Conservation (phyloP, 2,329 filamentous ascomycete species). For the Ophiocordyceps sinensis region DNA sequence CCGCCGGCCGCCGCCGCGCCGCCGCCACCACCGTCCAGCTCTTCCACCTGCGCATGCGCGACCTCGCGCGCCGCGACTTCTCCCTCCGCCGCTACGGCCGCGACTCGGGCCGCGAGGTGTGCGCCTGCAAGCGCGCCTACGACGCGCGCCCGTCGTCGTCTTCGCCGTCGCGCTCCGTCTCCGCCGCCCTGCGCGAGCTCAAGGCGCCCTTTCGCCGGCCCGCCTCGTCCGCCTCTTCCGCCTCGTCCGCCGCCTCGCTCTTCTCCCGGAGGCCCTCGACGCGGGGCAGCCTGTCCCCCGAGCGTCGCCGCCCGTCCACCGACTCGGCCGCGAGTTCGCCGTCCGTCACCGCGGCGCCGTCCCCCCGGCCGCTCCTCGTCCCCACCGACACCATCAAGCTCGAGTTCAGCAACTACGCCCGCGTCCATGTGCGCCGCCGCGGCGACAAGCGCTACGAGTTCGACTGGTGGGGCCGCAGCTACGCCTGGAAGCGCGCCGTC, state of each 20-base stretch:
- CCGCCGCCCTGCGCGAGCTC: slow-evolving; percentile 33
- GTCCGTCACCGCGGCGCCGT: not conserved
- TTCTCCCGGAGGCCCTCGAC: not conserved
- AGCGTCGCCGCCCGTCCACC: not conserved
- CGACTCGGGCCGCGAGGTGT: slow-evolving; percentile 85
- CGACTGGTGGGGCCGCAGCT: slow-evolving; percentile 81
- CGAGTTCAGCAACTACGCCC: slow-evolving; percentile 95
- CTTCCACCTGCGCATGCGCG: slow-evolving; percentile 92
- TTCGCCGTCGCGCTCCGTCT: slow-evolving; percentile 15
- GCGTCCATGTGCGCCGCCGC: slow-evolving; percentile 68
- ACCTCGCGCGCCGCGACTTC: slow-evolving; percentile 74
- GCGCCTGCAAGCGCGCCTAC: slow-evolving; percentile 64
- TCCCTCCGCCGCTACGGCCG: slow-evolving; percentile 84
- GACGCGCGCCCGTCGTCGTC: slow-evolving; percentile 4
- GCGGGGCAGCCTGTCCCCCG: not conserved
- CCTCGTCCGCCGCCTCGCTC: not conserved
- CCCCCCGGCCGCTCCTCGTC: slow-evolving; percentile 18
- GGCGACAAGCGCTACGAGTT: slow-evolving; percentile 71
- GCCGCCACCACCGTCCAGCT: slow-evolving; percentile 38
- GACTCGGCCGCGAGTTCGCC: not conserved
- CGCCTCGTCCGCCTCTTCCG: slow-evolving; percentile 4
- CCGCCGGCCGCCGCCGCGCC: slow-evolving; percentile 11
- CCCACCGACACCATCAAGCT: slow-evolving; percentile 73
- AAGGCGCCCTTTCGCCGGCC: slow-evolving; percentile 18
- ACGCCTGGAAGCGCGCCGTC: slow-evolving; percentile 69